These are phyloP conservation scores for Akanthomyces uredinophilus DNA, from an alignment of 2,329 filamentous ascomycete genomes.

Conservation along the genomic window DNA sequence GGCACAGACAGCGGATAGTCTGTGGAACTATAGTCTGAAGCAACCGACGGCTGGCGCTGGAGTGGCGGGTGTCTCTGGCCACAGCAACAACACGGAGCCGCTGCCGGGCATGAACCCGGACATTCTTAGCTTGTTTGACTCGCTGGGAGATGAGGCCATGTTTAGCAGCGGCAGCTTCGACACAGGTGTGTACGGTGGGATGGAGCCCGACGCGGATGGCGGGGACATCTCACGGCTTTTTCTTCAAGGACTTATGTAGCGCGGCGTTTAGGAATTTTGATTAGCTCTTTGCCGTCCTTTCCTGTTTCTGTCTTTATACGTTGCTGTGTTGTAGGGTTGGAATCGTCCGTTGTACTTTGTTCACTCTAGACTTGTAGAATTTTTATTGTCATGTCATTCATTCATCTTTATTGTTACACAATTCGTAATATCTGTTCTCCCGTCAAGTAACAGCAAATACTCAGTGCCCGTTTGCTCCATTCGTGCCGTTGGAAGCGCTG, in stretches of 20 bases:
- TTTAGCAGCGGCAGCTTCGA: constrained; percentile 17
- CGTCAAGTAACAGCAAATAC: not conserved
- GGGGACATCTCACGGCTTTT: constrained; percentile 27
- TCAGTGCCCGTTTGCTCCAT: not conserved
- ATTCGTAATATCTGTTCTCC: not conserved
- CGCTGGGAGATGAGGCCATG: constrained; percentile 27
- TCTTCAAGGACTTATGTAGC: constrained; percentile 12
- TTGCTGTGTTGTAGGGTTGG: too few relatives aligned
- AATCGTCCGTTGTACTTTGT: too few relatives aligned
- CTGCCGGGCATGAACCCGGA: constrained; percentile 29
- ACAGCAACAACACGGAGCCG: not conserved
- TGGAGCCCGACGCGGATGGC: constrained; percentile 17
- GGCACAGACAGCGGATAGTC: not conserved
- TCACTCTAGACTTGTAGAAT: too few relatives aligned
- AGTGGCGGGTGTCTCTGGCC: not conserved
- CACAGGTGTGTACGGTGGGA: constrained; percentile 16
- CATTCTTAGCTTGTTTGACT: constrained; percentile 31
- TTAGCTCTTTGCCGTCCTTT: too few relatives aligned
- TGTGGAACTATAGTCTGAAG: not conserved
- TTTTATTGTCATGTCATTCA: not conserved
- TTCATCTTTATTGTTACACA: not conserved
- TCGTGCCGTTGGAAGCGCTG: not conserved
- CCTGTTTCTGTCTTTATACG: not conserved
- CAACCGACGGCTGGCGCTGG: not conserved
- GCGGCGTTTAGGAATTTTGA: not conserved